Base-by-base conservation (phyloP, 495 filamentous ascomycete species). In the Hypoxylon perforatum region DNA sequence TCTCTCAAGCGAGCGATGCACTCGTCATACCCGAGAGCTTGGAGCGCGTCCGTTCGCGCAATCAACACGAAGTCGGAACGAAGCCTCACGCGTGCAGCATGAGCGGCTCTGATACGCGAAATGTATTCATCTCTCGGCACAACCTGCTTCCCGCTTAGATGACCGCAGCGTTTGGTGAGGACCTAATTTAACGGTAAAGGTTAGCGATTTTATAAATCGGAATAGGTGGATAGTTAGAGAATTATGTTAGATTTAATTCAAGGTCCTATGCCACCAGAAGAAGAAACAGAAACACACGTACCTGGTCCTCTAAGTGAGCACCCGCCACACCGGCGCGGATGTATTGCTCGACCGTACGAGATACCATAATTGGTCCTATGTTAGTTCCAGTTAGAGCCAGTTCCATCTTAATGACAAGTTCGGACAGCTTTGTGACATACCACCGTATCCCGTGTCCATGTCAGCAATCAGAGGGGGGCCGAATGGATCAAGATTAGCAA, bases 301-400 rank as follows among this genome's bases (percentile, higher is more conserved):
- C 82, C 69, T 91, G 88, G 74, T 92, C 89, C 78, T 92, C 89
- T 36, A 92, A 84, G 66, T 91, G 89, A 65, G 90, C 82, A 15
- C 84, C 89, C 4, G 88, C 88, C 1, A 91, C 86, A 10, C 87
- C 87, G 12, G 86, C 83, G 30, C 80, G 81, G 48, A 85, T 85
- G 71, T 91, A 91, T 49, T 86, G 78, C 62, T 84, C 78, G n/a
- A 90, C 84, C 0, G 87, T 83, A 42, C 83, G 80, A 38, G 85
- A 80, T 12, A 90, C 83, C 79, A 86, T 86, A 38, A 88, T 74
- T 0, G 85, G 85, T 1, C 84, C 84, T 87, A 41, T 7, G 28
- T 17, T 7, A 39, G 15, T 17, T 25, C 38, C 1, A n/a, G 45
- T 57, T 63, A 57, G 50, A 22, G 7, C 15, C 17, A 23, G 3